Evolutionary conservation across 139 green algal genomes (phyloP).

Genomic region (Chlamydomonas sphaeroides): DNA sequence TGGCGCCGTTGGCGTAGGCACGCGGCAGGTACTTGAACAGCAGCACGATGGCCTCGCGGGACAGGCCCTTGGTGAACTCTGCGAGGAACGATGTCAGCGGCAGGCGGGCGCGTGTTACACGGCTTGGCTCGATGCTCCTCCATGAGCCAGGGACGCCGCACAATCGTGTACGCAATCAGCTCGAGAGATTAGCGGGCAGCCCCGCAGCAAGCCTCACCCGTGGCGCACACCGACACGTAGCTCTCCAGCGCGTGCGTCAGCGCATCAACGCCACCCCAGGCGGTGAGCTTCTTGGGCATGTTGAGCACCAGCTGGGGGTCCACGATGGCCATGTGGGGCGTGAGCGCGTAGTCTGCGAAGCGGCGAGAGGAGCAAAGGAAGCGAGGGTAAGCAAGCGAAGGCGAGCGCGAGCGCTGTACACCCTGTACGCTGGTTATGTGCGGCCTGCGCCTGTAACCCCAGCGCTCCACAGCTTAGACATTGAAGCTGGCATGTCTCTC

Average conservation of each 20-base stretch:
- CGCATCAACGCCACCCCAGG: slow-evolving; percentile 73
- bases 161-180: background rate
- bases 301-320: slow-evolving; percentile 59
- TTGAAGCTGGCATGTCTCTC: too few species aligned
- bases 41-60: slow-evolving; percentile 60
- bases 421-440: too few species aligned
- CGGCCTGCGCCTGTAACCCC: too few species aligned
- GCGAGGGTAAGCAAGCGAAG: too few species aligned
- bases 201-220: slow-evolving; percentile 31
- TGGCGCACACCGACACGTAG: slow-evolving; percentile 71
- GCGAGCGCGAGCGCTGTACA: too few species aligned
- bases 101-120: too few species aligned
- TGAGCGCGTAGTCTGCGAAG: slow-evolving; percentile 75
- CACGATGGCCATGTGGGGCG: slow-evolving; percentile 60
- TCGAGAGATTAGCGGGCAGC: too few species aligned
- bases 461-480: too few species aligned
- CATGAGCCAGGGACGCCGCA: too few species aligned
- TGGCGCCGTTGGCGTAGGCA: slow-evolving; percentile 57
- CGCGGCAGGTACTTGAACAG: slow-evolving; percentile 74
- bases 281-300: slow-evolving; percentile 75
- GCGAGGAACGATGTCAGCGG: too few species aligned
- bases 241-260: slow-evolving; percentile 77
- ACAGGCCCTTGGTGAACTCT: slow-evolving; percentile 76
- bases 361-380: too few species aligned
- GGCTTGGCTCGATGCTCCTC: too few species aligned